Evolutionary conservation across 1,284 basidiomycete species (phyloP).

Genomic region (Somion occarium): DNA sequence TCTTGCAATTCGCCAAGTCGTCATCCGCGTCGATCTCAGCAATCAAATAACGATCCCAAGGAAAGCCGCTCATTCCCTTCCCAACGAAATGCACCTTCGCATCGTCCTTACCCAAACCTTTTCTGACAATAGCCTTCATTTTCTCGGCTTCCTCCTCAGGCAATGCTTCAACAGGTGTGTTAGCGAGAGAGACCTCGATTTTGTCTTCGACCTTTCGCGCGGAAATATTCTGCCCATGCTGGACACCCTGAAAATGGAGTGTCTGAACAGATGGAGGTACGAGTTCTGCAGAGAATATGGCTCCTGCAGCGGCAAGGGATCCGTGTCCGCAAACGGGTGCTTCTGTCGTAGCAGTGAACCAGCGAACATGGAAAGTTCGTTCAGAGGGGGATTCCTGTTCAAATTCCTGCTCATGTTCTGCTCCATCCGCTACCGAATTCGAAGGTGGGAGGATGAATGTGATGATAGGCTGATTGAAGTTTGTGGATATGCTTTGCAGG

Average conservation of each 20-base stretch:
- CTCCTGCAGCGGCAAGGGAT: conserved; percentile 39
- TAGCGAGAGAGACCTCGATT: conserved; percentile 35
- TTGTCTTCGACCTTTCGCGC: conserved; percentile 27
- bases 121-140: conserved; percentile 25
- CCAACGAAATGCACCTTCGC: conserved; percentile 34
- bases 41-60: conserved; percentile 29
- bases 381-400: no score
- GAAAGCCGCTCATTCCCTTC: conserved; percentile 29
- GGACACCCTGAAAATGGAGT: conserved; percentile 32
- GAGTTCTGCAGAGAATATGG: conserved; percentile 32
- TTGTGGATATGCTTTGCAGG: conserved; percentile 34
- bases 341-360: conserved; percentile 33
- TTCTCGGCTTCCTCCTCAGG: conserved; percentile 17
- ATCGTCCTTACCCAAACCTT: conserved; percentile 33
- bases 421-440: conserved; percentile 2
- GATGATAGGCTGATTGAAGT: conserved; percentile 45
- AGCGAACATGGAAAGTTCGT: conserved; percentile 33
- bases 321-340: conserved; percentile 46
- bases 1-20: conserved; percentile 30
- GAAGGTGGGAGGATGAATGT: conserved; percentile 32
- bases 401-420: no score
- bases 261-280: conserved; percentile 22
- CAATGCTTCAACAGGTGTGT: conserved; percentile 6
- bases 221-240: conserved; percentile 12
- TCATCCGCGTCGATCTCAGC: conserved; percentile 41